These are phyloP conservation scores for Casuarina glauca DNA, from an alignment of 306 rosid species.

Conservation along the genomic window DNA sequence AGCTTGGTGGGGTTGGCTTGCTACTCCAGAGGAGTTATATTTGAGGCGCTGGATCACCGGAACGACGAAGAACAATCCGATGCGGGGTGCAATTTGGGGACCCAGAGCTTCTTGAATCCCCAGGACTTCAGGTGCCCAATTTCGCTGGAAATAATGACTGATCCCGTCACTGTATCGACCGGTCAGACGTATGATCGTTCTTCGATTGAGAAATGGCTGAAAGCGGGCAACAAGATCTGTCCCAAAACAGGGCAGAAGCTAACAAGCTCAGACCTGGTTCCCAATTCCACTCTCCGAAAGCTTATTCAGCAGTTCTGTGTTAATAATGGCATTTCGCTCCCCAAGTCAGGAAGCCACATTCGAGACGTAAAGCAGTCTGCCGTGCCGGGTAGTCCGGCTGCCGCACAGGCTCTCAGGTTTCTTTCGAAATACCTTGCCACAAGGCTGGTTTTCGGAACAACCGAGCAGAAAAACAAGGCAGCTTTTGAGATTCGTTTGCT, in stretches of 20 bases:
- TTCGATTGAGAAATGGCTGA: conserved; percentile 82
- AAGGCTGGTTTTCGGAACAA: conserved; percentile 41
- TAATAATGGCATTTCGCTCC: conserved; percentile 42
- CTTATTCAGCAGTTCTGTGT: conserved; percentile 55
- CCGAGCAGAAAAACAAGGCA: conserved; percentile 42
- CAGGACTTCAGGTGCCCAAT: conserved; percentile 91
- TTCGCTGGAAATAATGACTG: conserved; percentile 72
- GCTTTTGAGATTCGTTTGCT: conserved; percentile 67
- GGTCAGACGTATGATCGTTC: conserved; percentile 88
- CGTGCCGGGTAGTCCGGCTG: conserved; percentile 45
- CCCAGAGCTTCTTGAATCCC: conserved; percentile 33
- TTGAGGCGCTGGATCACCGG: conserved; percentile 24
- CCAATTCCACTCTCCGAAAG: conserved; percentile 56
- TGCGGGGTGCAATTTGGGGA: conserved; percentile 1
- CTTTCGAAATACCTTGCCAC: too few species aligned
- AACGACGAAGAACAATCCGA: conserved; percentile 46
- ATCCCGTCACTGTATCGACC: conserved; percentile 75
- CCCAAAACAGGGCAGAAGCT: conserved; percentile 79
- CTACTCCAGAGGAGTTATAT: conserved; percentile 54
- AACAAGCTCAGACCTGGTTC: conserved; percentile 49
- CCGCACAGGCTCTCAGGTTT: conserved; percentile 51
- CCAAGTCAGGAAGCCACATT: conserved; percentile 36
- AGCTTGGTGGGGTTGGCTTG: conserved; percentile 56
- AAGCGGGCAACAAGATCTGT: conserved; percentile 56
- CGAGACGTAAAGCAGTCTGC: conserved; percentile 21